Evolutionary conservation across 192 early-diverging fungal genomes (phyloP).

Genomic region (Endogone sp.): DNA sequence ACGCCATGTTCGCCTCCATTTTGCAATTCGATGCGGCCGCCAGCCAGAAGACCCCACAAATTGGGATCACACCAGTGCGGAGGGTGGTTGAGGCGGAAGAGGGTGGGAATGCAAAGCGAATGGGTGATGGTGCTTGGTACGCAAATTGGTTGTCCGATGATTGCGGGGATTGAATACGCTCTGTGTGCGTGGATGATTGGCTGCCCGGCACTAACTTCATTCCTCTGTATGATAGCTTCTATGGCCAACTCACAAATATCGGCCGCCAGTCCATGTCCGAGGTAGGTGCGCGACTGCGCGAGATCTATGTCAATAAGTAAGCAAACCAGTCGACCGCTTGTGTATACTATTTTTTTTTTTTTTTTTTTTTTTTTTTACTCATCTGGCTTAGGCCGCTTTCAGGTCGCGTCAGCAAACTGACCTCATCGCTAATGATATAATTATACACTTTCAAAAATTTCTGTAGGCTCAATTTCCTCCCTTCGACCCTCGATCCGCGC

Average conservation of each 20-base stretch:
- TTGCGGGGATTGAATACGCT: too few relatives aligned
- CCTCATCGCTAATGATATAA: background rate
- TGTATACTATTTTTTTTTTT: too few relatives aligned
- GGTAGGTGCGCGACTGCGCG: constrained; percentile 23
- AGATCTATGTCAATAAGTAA: constrained; percentile 30
- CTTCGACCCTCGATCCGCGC: constrained; percentile 13
- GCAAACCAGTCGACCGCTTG: background rate
- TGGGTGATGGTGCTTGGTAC: constrained; percentile 3
- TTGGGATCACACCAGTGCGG: background rate
- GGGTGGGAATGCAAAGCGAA: background rate
- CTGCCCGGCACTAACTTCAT: background rate
- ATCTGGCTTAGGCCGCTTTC: background rate
- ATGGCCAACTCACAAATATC: constrained; percentile 30
- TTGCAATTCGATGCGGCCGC: constrained; percentile 8
- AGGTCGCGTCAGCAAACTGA: background rate
- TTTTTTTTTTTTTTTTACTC: too few relatives aligned
- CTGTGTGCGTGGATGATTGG: background rate
- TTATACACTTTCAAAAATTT: background rate
- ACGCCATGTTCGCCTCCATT: constrained; percentile 21
- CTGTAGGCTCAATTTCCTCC: constrained; percentile 20
- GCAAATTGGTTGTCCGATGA: background rate
- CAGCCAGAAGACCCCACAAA: background rate
- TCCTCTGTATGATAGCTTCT: constrained; percentile 18
- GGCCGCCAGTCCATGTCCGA: constrained; percentile 26
- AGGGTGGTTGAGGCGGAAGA: background rate